These are phyloP conservation scores for Pyrenochaeta sp. DNA, from an alignment of 2,329 filamentous ascomycete species.

Conservation along the genomic window DNA sequence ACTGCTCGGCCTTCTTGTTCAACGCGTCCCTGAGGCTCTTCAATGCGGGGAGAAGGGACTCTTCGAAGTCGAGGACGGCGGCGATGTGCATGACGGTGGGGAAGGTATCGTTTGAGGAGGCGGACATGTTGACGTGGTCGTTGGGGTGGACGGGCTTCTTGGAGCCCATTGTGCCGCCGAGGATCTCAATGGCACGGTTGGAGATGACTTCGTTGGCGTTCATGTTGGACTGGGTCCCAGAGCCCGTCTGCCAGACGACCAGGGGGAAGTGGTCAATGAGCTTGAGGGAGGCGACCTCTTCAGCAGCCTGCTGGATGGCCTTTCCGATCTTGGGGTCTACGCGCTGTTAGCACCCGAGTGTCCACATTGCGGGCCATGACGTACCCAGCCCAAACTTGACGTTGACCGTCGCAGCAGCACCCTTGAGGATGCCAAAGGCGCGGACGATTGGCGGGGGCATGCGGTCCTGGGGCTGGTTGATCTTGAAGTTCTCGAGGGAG, in stretches of 20 bases:
- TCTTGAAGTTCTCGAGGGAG: slow-evolving; percentile 96
- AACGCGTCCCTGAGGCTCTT: slow-evolving; percentile 82
- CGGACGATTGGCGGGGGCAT: slow-evolving; percentile 93
- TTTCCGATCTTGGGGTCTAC: slow-evolving; percentile 85
- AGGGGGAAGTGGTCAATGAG: slow-evolving; percentile 97
- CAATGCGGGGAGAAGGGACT: slow-evolving; percentile 82
- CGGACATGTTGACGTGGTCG: slow-evolving; percentile 99
- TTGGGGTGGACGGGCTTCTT: slow-evolving; percentile 99
- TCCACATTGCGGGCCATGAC: slow-evolving; percentile 23
- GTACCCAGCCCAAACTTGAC: slow-evolving; percentile 89
- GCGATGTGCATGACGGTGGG: slow-evolving; percentile 99
- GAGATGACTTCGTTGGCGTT: slow-evolving; percentile 99
- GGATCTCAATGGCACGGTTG: slow-evolving; percentile 97
- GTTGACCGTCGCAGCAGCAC: slow-evolving; percentile 93
- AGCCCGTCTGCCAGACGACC: slow-evolving; percentile 99
- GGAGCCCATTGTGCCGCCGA: slow-evolving; percentile 90
- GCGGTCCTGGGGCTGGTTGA: slow-evolving; percentile 98
- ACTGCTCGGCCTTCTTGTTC: slow-evolving; percentile 86
- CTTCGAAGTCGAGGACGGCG: slow-evolving; percentile 90
- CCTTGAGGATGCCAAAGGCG: slow-evolving; percentile 97
- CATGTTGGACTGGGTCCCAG: slow-evolving; percentile 99
- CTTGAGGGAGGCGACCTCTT: slow-evolving; percentile 92
- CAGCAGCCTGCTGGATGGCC: slow-evolving; percentile 93
- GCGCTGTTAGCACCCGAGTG: slow-evolving; percentile 22
- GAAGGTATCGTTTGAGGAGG: slow-evolving; percentile 99